A percentile compares a stretch with the other conserved stretches of the same genome.
phyloP scores from a whole-genome alignment of 495 filamentous ascomycete genomes.

The Podospora fimiseda region DNA sequence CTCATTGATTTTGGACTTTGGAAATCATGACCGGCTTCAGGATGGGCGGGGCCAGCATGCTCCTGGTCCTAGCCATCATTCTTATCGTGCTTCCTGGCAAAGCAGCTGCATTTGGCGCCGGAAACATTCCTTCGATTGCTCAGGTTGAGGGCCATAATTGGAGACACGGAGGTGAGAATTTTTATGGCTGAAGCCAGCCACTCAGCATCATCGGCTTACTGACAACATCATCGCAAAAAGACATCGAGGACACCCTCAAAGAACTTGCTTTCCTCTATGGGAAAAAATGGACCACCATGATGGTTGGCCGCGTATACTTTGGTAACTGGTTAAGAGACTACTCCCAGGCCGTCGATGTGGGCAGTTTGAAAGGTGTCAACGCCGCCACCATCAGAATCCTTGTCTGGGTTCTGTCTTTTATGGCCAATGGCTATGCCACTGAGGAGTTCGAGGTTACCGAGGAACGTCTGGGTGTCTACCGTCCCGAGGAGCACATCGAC shows the following conservation, averaged over 20 bases:
- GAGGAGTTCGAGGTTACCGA: conserved; percentile 93
- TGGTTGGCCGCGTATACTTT: conserved; percentile 89
- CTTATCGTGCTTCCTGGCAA: conserved; percentile 59
- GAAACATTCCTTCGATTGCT: conserved; percentile 91
- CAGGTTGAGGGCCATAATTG: conserved; percentile 92
- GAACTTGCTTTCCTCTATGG: conserved; percentile 79
- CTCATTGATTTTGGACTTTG: not conserved
- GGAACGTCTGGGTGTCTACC: conserved; percentile 83
- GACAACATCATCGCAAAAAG: too few relatives aligned
- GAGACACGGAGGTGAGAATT: conserved; percentile 66
- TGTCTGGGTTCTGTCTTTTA: conserved; percentile 85
- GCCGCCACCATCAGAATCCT: conserved; percentile 86
- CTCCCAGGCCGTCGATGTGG: conserved; percentile 87
- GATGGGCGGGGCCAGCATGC: conserved; percentile 34
- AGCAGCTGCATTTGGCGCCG: conserved; percentile 80
- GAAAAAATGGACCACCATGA: conserved; percentile 90
- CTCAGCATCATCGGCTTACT: too few relatives aligned
- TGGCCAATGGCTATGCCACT: conserved; percentile 94
- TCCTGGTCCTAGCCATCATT: conserved; percentile 44
- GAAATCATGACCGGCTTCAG: conserved; percentile 33
- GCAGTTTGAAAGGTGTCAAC: conserved; percentile 80
- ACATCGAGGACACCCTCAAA: conserved; percentile 90
- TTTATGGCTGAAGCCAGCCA: too few relatives aligned
- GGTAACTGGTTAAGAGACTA: conserved; percentile 75
- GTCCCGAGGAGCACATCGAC: conserved; percentile 92